These are phyloP conservation scores for Aspergillus sp. DNA, from an alignment of 2,329 filamentous ascomycete genomes.

Conservation along the genomic window DNA sequence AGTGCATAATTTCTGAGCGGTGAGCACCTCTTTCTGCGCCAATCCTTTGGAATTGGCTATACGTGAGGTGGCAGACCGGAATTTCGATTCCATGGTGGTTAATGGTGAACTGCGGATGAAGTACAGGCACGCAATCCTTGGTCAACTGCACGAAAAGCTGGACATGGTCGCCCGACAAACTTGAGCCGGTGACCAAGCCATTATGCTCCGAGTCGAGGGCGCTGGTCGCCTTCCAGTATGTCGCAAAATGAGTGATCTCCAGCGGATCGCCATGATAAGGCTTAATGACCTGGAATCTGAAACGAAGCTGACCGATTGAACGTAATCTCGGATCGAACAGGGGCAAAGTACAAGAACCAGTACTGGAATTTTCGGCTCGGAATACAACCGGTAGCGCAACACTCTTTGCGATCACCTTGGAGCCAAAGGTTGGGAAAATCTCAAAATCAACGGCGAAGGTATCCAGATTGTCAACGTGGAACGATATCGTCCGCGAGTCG, in stretches of 20 bases:
- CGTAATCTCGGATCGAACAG: slow-evolving; percentile 87
- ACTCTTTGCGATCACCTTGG: slow-evolving; percentile 93
- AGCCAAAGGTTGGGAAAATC: slow-evolving; percentile 94
- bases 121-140: slow-evolving; percentile 74
- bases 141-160: slow-evolving; percentile 88
- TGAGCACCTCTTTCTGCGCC: slow-evolving; percentile 33
- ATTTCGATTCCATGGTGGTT: slow-evolving; percentile 70
- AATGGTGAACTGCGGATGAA: slow-evolving; percentile 81
- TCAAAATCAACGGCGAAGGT: slow-evolving; percentile 95
- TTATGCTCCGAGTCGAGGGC: slow-evolving; percentile 79
- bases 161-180: slow-evolving; percentile 90
- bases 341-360: slow-evolving; percentile 74
- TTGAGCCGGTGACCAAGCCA: slow-evolving; percentile 88
- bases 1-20: slow-evolving; percentile 20
- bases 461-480: slow-evolving; percentile 90
- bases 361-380: slow-evolving; percentile 64
- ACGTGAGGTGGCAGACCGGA: slow-evolving; percentile 70
- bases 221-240: slow-evolving; percentile 98
- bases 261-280: slow-evolving; percentile 87
- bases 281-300: slow-evolving; percentile 93
- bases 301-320: slow-evolving; percentile 87
- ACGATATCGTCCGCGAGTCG: slow-evolving; percentile 86
- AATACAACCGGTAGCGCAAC: slow-evolving; percentile 87
- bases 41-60: slow-evolving; percentile 48
- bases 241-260: slow-evolving; percentile 96